Evolutionary conservation across 2,329 filamentous ascomycete species (phyloP), one percentile per base, ranked within the genome.

Genomic region (Diaporthe citri): DNA sequence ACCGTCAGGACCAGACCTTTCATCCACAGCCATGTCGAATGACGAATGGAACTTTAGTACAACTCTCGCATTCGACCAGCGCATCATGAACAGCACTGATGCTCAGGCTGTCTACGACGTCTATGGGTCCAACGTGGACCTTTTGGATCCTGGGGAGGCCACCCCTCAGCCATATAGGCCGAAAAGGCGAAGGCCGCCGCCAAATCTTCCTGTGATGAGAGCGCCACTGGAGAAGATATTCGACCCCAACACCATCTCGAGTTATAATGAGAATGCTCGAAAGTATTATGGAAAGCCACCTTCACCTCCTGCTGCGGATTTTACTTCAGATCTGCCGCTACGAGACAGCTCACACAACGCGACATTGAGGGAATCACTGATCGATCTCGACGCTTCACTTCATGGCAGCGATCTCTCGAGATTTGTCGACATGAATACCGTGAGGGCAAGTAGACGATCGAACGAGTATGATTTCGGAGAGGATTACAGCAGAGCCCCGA

Each of bases 41-140:
- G 90, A 92, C 77, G 90, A 92, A 77, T 93, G 91, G 91, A 93
- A 92, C 76, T 93, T 93, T 77, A 92, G 89, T 79, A 92, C 91
- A 0, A 93, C 91, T 0, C 86, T 90, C 25, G 89, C 88, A n/a
- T 93, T 93, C 77, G 91, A 92, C 78, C 87, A 89, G 78, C 86
- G 89, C 74, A 85, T 91, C 17, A 85, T 90, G 74, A 84, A 87
- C 76, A 85, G 86, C 64, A 85, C 87, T 28, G 89, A 90, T 78
- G 86, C 87, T 0, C 88, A 91, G 78, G 90, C 90, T 60, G 89
- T 92, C 5, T 90, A 88, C 78, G 90, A 93, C 55, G 83, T 83
- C 6, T 84, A 93, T 76, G 91, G 91, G 7, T 87, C 87, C 20
- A 85, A 87, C 60, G 87, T 92, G 55, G 90, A 91, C 71, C 89